These are phyloP conservation scores for Peronosclerospora sorghi DNA, from an alignment of 352 stramenopile species.

Conservation along the genomic window DNA sequence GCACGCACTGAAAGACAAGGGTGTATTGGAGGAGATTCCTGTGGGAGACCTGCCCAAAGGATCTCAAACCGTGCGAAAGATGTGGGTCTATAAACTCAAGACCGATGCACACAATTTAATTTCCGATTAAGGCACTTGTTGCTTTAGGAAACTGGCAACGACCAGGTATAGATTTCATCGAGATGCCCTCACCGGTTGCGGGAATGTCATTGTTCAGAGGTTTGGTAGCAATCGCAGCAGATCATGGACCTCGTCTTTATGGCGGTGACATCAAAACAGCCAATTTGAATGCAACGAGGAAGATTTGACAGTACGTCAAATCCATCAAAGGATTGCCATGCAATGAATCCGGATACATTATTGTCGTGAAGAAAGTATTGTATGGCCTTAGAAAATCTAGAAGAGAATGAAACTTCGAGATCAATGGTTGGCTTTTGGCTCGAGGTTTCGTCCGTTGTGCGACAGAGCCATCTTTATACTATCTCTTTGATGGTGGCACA, in stretches of 20 bases:
- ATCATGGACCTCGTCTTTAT: not conserved
- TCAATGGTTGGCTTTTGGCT: not conserved
- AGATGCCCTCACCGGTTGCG: not conserved
- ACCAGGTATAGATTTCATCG: not conserved
- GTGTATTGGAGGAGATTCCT: too few relatives aligned
- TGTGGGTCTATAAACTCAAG: too few relatives aligned
- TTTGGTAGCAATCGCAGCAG: not conserved
- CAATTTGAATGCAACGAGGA: not conserved
- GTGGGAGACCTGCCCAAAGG: too few relatives aligned
- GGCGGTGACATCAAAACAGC: not conserved
- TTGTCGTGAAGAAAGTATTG: not conserved
- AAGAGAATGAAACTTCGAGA: too few relatives aligned
- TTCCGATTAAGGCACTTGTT: too few relatives aligned
- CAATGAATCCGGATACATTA: not conserved
- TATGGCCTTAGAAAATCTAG: not conserved
- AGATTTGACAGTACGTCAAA: not conserved
- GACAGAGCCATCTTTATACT: not conserved
- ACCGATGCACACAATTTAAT: too few relatives aligned
- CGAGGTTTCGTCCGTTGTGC: not conserved
- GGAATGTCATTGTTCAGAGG: not conserved
- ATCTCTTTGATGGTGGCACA: not conserved
- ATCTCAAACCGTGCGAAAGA: too few relatives aligned
- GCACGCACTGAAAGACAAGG: too few relatives aligned
- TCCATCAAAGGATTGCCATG: too few relatives aligned
- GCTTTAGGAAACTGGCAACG: not conserved